A percentile compares a stretch with the other conserved stretches of the same genome.
phyloP scores from a whole-genome alignment of 306 rosid genomes.

The Benincasa hispida region DNA sequence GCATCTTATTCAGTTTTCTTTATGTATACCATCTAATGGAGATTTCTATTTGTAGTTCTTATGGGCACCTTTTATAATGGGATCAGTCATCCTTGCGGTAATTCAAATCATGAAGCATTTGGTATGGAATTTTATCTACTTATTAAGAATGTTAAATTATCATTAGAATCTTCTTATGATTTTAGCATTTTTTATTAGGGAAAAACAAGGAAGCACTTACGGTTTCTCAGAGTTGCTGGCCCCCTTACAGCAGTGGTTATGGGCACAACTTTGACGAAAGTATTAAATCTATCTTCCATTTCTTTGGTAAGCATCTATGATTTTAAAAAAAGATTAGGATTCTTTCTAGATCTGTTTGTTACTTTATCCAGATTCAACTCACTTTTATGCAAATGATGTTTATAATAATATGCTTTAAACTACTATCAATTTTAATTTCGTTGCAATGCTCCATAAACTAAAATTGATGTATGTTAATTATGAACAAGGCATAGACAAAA shows the following conservation, averaged over 20 bases:
- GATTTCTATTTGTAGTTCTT: slow-evolving; percentile 45
- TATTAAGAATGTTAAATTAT: slow-evolving; percentile 11
- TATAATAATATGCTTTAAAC: not conserved
- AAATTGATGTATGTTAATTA: not conserved
- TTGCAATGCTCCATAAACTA: not conserved
- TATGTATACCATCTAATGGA: not conserved
- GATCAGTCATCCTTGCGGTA: slow-evolving; percentile 61
- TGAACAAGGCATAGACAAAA: not conserved
- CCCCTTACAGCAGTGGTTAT: slow-evolving; percentile 82
- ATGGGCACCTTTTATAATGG: slow-evolving; percentile 95
- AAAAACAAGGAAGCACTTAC: slow-evolving; percentile 68
- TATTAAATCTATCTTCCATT: slow-evolving; percentile 69
- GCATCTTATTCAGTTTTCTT: not conserved
- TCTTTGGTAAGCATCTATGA: slow-evolving; percentile 53
- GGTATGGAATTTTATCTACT: slow-evolving; percentile 38
- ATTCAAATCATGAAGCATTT: slow-evolving; percentile 80
- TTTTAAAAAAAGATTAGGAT: not conserved
- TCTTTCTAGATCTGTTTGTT: not conserved
- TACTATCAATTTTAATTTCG: not conserved
- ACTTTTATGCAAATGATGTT: not conserved
- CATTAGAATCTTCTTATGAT: slow-evolving; percentile 14
- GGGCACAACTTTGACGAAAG: slow-evolving; percentile 56
- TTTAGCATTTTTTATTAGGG: slow-evolving; percentile 47
- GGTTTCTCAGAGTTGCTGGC: slow-evolving; percentile 85
- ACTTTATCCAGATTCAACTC: not conserved